Conservation (phyloP, 768 basidiomycete genomes). For the Tephrocybe rancida region DNA sequence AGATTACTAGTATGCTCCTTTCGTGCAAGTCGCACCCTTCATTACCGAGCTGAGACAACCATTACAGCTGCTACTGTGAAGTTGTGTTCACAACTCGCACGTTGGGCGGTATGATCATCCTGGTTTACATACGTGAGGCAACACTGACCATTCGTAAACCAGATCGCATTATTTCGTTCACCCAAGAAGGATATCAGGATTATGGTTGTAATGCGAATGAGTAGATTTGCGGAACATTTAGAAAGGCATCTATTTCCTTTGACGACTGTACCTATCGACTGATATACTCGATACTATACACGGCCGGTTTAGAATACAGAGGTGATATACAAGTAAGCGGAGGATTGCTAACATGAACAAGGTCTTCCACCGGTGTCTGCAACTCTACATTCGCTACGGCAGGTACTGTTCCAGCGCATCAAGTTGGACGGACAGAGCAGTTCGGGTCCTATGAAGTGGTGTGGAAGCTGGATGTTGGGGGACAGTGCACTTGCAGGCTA, state of each 20-base stretch:
- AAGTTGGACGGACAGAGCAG: slow-evolving; percentile 38
- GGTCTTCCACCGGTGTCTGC: slow-evolving; percentile 50
- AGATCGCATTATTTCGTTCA: slow-evolving; percentile 69
- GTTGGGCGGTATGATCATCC: slow-evolving; percentile 51
- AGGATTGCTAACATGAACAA: slow-evolving; percentile 50
- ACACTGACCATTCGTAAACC: no score
- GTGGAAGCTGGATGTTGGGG: slow-evolving; percentile 6
- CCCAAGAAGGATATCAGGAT: slow-evolving; percentile 62
- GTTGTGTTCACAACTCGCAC: slow-evolving; percentile 71
- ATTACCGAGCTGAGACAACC: no score
- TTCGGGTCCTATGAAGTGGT: slow-evolving; percentile 38
- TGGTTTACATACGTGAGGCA: background rate
- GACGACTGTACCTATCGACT: no score
- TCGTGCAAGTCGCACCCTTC: no score
- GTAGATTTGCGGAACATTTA: no score
- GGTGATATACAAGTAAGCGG: no score
- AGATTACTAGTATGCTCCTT: no score
- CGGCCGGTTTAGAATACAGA: no score
- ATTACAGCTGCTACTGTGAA: slow-evolving; percentile 69
- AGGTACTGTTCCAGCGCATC: slow-evolving; percentile 43
- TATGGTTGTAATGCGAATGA: slow-evolving; percentile 54
- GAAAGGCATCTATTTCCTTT: no score
- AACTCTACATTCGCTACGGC: slow-evolving; percentile 44
- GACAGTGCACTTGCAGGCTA: slow-evolving; percentile 62
- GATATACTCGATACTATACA: no score